phyloP scores from a whole-genome alignment of 768 basidiomycete species.

The Gymnopilus junonius region DNA sequence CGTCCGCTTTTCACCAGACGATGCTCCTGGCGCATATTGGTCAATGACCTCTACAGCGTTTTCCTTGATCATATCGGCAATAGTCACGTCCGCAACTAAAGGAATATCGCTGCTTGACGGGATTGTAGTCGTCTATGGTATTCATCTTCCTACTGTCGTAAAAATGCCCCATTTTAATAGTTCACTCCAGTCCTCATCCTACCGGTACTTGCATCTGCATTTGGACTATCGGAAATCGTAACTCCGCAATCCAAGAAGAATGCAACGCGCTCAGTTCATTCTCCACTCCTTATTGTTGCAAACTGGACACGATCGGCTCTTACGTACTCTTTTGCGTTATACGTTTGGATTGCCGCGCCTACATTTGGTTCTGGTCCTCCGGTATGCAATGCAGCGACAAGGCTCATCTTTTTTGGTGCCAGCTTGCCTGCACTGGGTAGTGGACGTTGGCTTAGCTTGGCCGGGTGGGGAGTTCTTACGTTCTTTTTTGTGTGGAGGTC shows the following conservation, averaged over 20 bases:
- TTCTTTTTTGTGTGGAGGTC: conserved; percentile 23
- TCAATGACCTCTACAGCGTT: conserved; percentile 32
- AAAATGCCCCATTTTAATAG: background rate
- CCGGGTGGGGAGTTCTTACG: conserved; percentile 23
- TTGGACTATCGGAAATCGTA: conserved; percentile 27
- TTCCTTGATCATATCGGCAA: conserved; percentile 28
- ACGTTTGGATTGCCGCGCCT: conserved; percentile 30
- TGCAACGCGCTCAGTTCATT: conserved; percentile 23
- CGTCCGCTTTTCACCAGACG: conserved; percentile 28
- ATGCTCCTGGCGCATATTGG: conserved; percentile 32
- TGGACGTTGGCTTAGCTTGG: conserved; percentile 25
- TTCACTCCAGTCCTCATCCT: conserved; percentile 23
- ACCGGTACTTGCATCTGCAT: conserved; percentile 29
- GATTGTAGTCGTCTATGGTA: conserved; percentile 31
- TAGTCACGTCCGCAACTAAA: conserved; percentile 22
- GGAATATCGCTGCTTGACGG: conserved; percentile 28
- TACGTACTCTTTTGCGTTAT: conserved; percentile 30
- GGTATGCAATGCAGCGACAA: conserved; percentile 26
- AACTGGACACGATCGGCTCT: conserved; percentile 32
- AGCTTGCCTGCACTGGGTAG: conserved; percentile 27
- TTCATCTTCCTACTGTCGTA: background rate
- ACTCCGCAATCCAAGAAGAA: conserved; percentile 17
- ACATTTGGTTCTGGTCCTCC: conserved; percentile 22
- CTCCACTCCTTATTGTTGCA: conserved; percentile 28
- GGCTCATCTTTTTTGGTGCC: conserved; percentile 29